phyloP scores from a whole-genome alignment of 371 early-diverging fungal species.

The Gilbertella persicaria region DNA sequence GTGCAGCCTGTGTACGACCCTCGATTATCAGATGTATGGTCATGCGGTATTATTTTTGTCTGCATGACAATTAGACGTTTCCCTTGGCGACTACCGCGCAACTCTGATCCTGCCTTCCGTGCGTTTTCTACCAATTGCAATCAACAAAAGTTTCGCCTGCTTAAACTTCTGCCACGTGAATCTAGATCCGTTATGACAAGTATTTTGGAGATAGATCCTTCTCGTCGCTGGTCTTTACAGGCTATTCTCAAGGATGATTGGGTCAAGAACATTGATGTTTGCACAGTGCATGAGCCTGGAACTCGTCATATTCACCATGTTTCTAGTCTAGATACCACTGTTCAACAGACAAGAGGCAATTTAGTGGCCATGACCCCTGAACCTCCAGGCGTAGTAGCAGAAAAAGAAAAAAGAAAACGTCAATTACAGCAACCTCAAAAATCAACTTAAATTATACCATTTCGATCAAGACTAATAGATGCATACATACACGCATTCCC shows the following conservation, averaged over 20 bases:
- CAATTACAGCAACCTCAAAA: conserved; percentile 2
- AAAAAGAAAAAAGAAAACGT: conserved; percentile 35
- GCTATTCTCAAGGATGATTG: conserved; percentile 52
- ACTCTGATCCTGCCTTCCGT: conserved; percentile 58
- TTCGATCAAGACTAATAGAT: conserved; percentile 6
- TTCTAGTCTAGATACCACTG: conserved; percentile 14
- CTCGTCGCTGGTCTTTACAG: conserved; percentile 43
- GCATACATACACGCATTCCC: background rate
- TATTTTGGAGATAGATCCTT: conserved; percentile 57
- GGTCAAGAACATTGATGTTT: conserved; percentile 61
- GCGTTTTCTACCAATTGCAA: conserved; percentile 47
- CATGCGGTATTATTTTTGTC: conserved; percentile 76
- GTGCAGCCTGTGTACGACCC: conserved; percentile 61
- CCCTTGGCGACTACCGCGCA: conserved; percentile 71
- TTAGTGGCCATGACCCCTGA: conserved; percentile 45
- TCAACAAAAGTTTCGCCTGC: conserved; percentile 43
- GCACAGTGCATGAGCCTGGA: conserved; percentile 44
- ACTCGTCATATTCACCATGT: conserved; percentile 54
- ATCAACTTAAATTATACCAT: background rate
- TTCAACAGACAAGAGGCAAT: conserved; percentile 29
- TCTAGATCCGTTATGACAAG: conserved; percentile 46
- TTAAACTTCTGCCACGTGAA: conserved; percentile 54
- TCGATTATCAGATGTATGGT: conserved; percentile 76
- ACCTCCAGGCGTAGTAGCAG: conserved; percentile 48
- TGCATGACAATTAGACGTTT: conserved; percentile 77